A percentile compares a stretch with the other conserved stretches of the same genome.
These are phyloP conservation scores for Stromatinia cepivora DNA, from an alignment of 2,329 filamentous ascomycete species.

Conservation along the genomic window DNA sequence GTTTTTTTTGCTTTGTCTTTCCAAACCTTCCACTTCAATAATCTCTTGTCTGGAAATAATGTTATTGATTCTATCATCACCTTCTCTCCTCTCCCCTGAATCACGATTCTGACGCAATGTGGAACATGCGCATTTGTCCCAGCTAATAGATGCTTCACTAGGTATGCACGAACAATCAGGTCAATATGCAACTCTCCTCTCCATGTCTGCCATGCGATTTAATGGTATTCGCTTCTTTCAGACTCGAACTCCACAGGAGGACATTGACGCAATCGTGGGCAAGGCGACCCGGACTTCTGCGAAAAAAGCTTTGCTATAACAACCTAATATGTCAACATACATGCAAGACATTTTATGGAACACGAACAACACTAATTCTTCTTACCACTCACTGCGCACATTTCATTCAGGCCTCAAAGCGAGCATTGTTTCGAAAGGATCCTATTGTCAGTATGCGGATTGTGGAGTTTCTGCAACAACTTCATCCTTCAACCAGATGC, in stretches of 20 bases:
- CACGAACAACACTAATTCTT: background rate
- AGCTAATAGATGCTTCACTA: background rate
- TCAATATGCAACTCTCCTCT: background rate
- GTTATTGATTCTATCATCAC: background rate
- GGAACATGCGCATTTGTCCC: background rate
- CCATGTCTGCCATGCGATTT: background rate
- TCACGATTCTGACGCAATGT: background rate
- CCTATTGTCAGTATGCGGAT: background rate
- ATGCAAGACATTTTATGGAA: background rate
- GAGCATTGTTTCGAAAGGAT: background rate
- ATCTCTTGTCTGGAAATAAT: background rate
- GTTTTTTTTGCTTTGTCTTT: no score
- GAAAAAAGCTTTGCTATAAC: background rate
- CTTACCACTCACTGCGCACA: background rate
- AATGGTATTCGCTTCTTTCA: background rate
- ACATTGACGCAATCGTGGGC: background rate
- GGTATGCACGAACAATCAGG: background rate
- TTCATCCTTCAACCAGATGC: background rate
- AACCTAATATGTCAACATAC: background rate
- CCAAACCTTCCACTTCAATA: no score
- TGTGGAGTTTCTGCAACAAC: background rate
- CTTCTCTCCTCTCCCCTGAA: background rate
- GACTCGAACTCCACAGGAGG: background rate
- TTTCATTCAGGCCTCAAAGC: background rate
- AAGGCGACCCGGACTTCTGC: background rate